Evolutionary conservation across 2,329 filamentous ascomycete genomes (phyloP), one percentile per base, ranked within the genome.

Genomic region (Nothophoma quercina): DNA sequence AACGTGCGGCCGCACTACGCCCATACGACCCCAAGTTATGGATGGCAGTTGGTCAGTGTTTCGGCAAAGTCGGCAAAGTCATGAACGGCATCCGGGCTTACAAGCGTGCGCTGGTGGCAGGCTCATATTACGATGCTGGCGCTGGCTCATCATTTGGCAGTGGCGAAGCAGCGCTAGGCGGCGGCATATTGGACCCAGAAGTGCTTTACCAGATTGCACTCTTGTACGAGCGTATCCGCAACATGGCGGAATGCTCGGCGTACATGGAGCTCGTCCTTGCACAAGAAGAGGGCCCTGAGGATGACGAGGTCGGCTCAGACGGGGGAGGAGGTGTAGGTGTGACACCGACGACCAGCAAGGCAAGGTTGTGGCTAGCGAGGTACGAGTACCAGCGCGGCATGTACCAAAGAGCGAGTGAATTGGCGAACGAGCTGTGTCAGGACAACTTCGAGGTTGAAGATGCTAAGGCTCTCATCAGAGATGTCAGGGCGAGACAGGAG

Each of bases 11-110:
- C 0, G 91, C 92, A 0, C 80, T 99, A 1, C 86, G 93, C n/a
- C 92, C 93, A 0, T 97, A 93, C 82, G 95, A 99, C 64, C 91
- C 93, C 0, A 98, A 98, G 75, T 96, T 99, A 90, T 99, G 95
- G 95, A 89, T 95, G 79, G 95, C 95, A 0, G 92, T 99, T 5
- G 95, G 91, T 8, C 90, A 90, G 26, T 97, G 93, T 71, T 87
- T 96, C 59, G 89, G 93, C 56, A 93, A 93, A 71, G 96, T 97
- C 83, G 88, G 88, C 44, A 87, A 93, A 47, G 81, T 91, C 42
- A 83, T 87, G n/a, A 93, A 97, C 64, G 93, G 91, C 23, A 97
- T 99, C 74, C 95, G 96, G 68, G 91, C 95, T 0, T 86, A 96
- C 64, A 99, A 99, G 72, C 88, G 95, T 29, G 95, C 95, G 0